Percentiles rank a stretch among this genome's conserved stretches.
These are phyloP conservation scores for Bertia moriformis DNA, from an alignment of 2,329 filamentous ascomycete genomes.

Conservation along the genomic window DNA sequence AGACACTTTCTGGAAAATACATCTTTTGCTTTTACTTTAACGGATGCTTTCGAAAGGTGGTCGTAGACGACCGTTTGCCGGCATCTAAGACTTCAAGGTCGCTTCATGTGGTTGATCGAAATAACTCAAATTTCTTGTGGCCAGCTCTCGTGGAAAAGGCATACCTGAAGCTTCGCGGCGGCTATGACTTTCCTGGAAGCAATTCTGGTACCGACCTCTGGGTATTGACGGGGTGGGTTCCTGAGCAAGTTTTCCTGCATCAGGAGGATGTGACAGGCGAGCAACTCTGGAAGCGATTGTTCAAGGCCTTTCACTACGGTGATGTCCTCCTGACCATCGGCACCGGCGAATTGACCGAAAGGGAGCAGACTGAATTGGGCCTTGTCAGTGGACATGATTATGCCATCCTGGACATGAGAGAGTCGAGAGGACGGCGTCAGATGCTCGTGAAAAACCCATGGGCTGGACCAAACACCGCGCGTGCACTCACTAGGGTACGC, in stretches of 20 bases:
- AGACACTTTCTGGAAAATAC: conserved; percentile 60
- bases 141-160: conserved; percentile 90
- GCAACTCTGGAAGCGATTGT: conserved; percentile 64
- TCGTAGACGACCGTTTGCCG: conserved; percentile 80
- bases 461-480: conserved; percentile 63
- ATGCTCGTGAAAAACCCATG: conserved; percentile 92
- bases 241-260: conserved; percentile 85
- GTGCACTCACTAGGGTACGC: conserved; percentile 10
- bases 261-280: conserved; percentile 67
- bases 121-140: conserved; percentile 72
- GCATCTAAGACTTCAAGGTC: conserved; percentile 59
- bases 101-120: conserved; percentile 76
- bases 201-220: conserved; percentile 92
- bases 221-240: conserved; percentile 89
- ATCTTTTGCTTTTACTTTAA: conserved; percentile 91
- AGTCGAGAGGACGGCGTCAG: conserved; percentile 40
- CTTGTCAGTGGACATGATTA: conserved; percentile 88
- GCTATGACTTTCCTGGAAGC: conserved; percentile 94
- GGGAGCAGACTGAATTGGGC: conserved; percentile 68
- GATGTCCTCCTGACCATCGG: conserved; percentile 82
- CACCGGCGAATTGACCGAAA: conserved; percentile 65
- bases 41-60: conserved; percentile 73
- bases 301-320: conserved; percentile 58
- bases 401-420: conserved; percentile 68
- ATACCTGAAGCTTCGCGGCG: conserved; percentile 85